phyloP scores from a whole-genome alignment of 805 yeast species.

The Nematodospora valgi region DNA sequence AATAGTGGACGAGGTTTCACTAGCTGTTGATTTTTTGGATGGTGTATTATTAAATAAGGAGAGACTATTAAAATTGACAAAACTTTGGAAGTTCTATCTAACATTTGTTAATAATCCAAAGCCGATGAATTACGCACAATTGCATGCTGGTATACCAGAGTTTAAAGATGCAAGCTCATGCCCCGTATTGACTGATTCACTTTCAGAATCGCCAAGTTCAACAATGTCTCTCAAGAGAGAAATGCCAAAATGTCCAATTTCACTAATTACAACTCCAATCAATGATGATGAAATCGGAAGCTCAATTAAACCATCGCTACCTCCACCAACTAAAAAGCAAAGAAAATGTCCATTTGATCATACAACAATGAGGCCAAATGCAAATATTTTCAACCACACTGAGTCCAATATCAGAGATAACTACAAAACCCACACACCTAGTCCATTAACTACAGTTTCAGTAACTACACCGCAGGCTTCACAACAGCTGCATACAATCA shows the following conservation, averaged over 20 bases:
- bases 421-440: constrained; percentile 6
- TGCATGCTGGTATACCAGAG: constrained; percentile 28
- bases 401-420: constrained; percentile 5
- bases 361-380: constrained; percentile 1
- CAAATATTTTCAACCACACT: not conserved
- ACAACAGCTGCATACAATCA: not conserved
- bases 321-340: constrained; percentile 8
- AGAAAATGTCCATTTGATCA: constrained; percentile 36
- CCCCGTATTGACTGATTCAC: constrained; percentile 7
- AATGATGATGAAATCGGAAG: constrained; percentile 9
- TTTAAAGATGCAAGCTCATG: constrained; percentile 10
- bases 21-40: constrained; percentile 4
- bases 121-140: constrained; percentile 28
- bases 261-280: constrained; percentile 21
- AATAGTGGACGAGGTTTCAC: not conserved
- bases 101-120: constrained; percentile 31
- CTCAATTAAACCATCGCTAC: not conserved
- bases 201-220: not conserved
- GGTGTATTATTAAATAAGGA: constrained; percentile 15
- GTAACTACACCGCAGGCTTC: not conserved
- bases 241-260: constrained; percentile 22
- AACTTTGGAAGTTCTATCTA: constrained; percentile 39
- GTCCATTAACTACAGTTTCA: not conserved
- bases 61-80: constrained; percentile 18
- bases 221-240: constrained; percentile 5